A percentile compares a stretch with the other conserved stretches of the same genome.
phyloP scores from a whole-genome alignment of 2,329 filamentous ascomycete species.

The Ophiostoma triangulosporum region DNA sequence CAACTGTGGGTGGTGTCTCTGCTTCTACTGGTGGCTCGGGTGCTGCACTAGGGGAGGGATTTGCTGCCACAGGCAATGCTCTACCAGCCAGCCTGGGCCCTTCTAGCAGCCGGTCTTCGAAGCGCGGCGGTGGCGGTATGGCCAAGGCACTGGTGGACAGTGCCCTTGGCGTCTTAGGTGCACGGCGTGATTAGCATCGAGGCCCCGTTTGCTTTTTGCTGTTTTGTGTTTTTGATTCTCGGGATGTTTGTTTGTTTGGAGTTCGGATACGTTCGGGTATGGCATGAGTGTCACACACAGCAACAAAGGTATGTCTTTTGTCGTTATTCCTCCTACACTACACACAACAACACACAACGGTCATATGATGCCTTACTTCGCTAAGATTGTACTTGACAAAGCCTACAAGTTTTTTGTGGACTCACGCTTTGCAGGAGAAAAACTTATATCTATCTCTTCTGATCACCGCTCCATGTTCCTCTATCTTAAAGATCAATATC shows the following conservation, averaged over 20 bases:
- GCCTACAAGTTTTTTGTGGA: conserved; percentile 4
- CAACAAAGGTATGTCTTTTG: neutral
- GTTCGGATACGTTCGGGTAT: neutral
- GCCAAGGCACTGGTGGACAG: conserved; percentile 51
- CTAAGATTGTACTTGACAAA: conserved; percentile 16
- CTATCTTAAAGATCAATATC: neutral
- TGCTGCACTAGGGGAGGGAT: neutral
- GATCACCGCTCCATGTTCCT: neutral
- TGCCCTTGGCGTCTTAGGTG: conserved; percentile 36
- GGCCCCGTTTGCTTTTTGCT: neutral
- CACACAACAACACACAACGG: neutral
- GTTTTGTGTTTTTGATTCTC: neutral
- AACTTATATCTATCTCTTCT: conserved; percentile 10
- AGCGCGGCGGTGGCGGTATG: conserved; percentile 44
- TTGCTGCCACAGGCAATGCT: conserved; percentile 29
- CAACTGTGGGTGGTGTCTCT: conserved; percentile 60
- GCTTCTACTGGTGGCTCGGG: neutral
- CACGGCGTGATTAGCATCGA: neutral
- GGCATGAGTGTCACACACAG: neutral
- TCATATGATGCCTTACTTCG: conserved; percentile 15
- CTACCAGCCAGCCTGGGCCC: conserved; percentile 33
- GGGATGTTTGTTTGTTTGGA: neutral
- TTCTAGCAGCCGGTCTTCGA: conserved; percentile 20
- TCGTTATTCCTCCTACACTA: neutral
- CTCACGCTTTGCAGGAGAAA: conserved; percentile 11